Conservation (phyloP, 2,329 filamentous ascomycete species). For the Emergomyces pasteurianus region DNA sequence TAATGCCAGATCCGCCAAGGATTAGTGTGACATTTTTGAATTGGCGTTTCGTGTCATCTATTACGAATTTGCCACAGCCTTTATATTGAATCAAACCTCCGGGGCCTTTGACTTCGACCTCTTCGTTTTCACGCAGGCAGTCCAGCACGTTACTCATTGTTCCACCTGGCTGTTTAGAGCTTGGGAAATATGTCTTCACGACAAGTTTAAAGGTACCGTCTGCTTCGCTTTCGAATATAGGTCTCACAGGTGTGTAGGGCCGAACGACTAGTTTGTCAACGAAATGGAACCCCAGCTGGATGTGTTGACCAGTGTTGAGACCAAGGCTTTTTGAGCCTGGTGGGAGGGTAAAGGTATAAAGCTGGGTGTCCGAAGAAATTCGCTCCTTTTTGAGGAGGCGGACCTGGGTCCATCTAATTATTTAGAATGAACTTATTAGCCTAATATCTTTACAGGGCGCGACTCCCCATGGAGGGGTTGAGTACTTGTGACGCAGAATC, state of each 20-base stretch:
- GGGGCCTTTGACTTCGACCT: slow-evolving; percentile 42
- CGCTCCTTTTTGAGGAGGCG: slow-evolving; percentile 27
- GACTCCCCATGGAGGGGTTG: neutral
- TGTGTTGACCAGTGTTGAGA: slow-evolving; percentile 40
- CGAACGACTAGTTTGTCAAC: slow-evolving; percentile 40
- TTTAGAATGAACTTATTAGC: neutral
- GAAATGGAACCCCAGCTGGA: slow-evolving; percentile 43
- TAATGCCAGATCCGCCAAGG: slow-evolving; percentile 41
- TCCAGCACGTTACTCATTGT: slow-evolving; percentile 44
- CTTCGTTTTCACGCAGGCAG: slow-evolving; percentile 36
- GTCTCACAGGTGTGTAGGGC: slow-evolving; percentile 40
- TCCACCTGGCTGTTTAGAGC: slow-evolving; percentile 38
- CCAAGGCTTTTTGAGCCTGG: slow-evolving; percentile 32
- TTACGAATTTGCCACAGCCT: slow-evolving; percentile 35
- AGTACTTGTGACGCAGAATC: slow-evolving; percentile 1
- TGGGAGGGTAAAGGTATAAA: slow-evolving; percentile 38
- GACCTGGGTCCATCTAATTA: slow-evolving; percentile 32
- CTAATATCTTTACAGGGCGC: neutral
- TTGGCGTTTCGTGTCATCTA: slow-evolving; percentile 29
- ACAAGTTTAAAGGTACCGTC: slow-evolving; percentile 39
- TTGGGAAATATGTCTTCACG: slow-evolving; percentile 43
- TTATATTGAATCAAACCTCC: slow-evolving; percentile 41
- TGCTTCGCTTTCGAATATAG: slow-evolving; percentile 15
- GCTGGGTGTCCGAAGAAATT: slow-evolving; percentile 34
- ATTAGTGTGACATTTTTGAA: slow-evolving; percentile 39